These are phyloP conservation scores for Calonectria multiphialidica DNA, from an alignment of 2,329 filamentous ascomycete species.

Conservation along the genomic window DNA sequence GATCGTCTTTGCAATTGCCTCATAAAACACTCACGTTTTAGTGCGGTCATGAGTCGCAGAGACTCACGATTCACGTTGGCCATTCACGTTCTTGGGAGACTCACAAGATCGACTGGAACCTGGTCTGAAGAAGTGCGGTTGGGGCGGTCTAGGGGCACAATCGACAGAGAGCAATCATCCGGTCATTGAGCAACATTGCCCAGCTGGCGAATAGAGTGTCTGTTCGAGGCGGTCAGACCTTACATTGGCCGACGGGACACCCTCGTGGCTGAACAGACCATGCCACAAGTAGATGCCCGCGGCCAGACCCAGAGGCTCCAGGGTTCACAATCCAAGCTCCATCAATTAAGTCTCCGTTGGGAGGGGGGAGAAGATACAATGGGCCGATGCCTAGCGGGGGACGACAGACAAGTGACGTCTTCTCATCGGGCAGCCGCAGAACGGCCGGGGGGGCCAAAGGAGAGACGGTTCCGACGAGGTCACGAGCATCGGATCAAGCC, in stretches of 20 bases:
- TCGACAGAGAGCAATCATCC: slow-evolving; percentile 25
- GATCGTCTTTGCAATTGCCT: slow-evolving; percentile 39
- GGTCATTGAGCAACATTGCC: slow-evolving; percentile 25
- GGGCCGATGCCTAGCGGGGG: slow-evolving; percentile 28
- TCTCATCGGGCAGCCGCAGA: slow-evolving; percentile 29
- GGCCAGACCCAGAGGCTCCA: slow-evolving; percentile 36
- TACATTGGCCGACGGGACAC: slow-evolving; percentile 37
- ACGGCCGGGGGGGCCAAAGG: slow-evolving; percentile 12
- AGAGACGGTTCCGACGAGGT: slow-evolving; percentile 30
- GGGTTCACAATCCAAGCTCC: slow-evolving; percentile 31
- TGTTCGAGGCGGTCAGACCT: slow-evolving; percentile 41
- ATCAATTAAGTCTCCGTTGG: slow-evolving; percentile 27
- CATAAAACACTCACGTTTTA: slow-evolving; percentile 41
- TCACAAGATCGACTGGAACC: slow-evolving; percentile 28
- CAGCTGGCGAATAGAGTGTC: slow-evolving; percentile 35
- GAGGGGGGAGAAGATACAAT: slow-evolving; percentile 30
- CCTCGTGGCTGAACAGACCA: slow-evolving; percentile 31
- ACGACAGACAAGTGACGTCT: slow-evolving; percentile 37
- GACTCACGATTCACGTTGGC: slow-evolving; percentile 36
- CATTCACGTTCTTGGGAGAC: slow-evolving; percentile 28
- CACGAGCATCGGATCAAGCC: slow-evolving; percentile 32
- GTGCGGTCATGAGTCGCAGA: slow-evolving; percentile 35
- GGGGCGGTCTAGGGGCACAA: slow-evolving; percentile 23
- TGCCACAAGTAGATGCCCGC: slow-evolving; percentile 37
- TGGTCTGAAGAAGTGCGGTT: slow-evolving; percentile 26